These are phyloP conservation scores for Hymenoscyphus repandus DNA, from an alignment of 2,329 filamentous ascomycete species.

Conservation along the genomic window DNA sequence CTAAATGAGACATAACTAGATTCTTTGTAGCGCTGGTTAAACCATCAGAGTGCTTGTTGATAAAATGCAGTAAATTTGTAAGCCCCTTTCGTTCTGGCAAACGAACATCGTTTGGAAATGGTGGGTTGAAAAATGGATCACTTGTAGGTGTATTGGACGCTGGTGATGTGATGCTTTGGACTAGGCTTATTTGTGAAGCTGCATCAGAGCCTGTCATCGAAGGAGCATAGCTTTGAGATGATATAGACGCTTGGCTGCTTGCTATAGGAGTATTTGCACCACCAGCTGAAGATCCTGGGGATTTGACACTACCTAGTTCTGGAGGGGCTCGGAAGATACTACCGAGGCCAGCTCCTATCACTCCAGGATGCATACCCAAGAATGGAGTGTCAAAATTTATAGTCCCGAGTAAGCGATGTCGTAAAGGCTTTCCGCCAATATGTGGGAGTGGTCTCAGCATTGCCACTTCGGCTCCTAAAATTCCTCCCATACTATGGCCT, in stretches of 20 bases:
- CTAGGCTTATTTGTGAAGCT: constrained; percentile 19
- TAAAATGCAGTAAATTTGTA: constrained; percentile 66
- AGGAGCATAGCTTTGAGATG: constrained; percentile 18
- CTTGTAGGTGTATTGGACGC: constrained; percentile 21
- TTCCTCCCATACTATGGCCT: constrained; percentile 86
- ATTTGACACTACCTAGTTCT: constrained; percentile 27
- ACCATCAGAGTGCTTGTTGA: constrained; percentile 74
- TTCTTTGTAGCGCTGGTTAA: constrained; percentile 60
- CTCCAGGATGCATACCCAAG: constrained; percentile 81
- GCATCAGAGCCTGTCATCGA: constrained; percentile 19
- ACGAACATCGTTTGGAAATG: constrained; percentile 68
- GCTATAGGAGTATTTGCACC: constrained; percentile 17
- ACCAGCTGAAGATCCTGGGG: constrained; percentile 11
- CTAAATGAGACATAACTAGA: constrained; percentile 73
- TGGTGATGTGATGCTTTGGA: constrained; percentile 24
- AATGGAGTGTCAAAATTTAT: constrained; percentile 84
- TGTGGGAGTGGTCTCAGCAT: constrained; percentile 42
- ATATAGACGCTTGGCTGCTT: constrained; percentile 13
- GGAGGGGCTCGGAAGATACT: constrained; percentile 62
- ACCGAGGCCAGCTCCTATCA: constrained; percentile 74
- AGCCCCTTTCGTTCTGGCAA: constrained; percentile 66
- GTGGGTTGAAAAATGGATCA: constrained; percentile 69
- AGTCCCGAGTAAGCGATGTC: constrained; percentile 73
- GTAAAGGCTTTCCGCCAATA: constrained; percentile 40
- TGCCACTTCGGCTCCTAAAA: constrained; percentile 74